These are phyloP conservation scores for Colletotrichum graminicola DNA, from an alignment of 2,329 filamentous ascomycete species.

Conservation along the genomic window DNA sequence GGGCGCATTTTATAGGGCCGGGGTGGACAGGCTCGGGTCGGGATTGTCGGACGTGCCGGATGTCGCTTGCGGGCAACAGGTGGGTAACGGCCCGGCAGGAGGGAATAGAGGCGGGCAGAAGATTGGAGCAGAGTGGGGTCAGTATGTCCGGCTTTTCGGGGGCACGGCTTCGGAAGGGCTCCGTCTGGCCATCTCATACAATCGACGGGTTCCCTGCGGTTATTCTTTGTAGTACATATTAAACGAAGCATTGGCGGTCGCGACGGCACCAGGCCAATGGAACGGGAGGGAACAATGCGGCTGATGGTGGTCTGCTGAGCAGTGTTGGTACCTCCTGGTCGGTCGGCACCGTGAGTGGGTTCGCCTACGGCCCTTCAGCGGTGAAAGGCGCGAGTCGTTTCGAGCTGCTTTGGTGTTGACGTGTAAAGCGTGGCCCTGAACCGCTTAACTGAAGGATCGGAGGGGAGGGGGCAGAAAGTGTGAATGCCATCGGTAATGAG, in stretches of 20 bases:
- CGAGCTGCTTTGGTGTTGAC: background rate
- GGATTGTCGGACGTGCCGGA: background rate
- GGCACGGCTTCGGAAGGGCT: background rate
- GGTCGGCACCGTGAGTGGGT: background rate
- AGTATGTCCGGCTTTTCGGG: background rate
- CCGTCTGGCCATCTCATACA: background rate
- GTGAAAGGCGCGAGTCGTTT: background rate
- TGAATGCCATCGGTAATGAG: background rate
- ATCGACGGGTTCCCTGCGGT: too few species aligned
- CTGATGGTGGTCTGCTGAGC: background rate
- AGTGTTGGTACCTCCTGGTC: background rate
- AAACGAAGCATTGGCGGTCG: background rate
- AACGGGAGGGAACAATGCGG: background rate
- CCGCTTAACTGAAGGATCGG: too few species aligned
- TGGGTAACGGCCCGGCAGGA: background rate
- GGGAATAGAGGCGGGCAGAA: background rate
- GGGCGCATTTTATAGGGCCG: background rate
- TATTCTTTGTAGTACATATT: too few species aligned
- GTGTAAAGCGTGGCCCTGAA: too few species aligned
- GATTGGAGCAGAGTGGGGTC: background rate
- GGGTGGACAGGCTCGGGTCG: background rate
- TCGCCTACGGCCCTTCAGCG: background rate
- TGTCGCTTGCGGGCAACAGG: background rate
- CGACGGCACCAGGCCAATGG: background rate
- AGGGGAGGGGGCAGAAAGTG: too few species aligned